These are phyloP conservation scores for Kluyveromyces starmeri DNA, from an alignment of 805 yeast genomes.

Conservation along the genomic window DNA sequence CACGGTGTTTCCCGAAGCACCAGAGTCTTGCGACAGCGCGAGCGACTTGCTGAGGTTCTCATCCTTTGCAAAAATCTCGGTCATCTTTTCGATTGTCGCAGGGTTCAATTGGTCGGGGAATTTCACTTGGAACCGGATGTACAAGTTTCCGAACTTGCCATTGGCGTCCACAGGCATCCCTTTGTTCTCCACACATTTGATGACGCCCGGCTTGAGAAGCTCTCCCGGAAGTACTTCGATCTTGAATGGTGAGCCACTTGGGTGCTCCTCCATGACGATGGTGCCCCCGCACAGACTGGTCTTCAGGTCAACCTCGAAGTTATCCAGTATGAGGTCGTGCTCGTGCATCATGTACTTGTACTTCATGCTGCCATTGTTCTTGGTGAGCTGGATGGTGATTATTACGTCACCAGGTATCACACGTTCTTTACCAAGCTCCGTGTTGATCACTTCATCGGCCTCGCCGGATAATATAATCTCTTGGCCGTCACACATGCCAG, in stretches of 20 bases:
- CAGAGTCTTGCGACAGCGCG: conserved; percentile 9
- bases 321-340: conserved; percentile 37
- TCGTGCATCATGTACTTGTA: conserved; percentile 28
- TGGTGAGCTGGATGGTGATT: conserved; percentile 33
- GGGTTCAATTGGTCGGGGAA: conserved; percentile 37
- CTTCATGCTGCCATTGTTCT: conserved; percentile 25
- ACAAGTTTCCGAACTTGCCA: conserved; percentile 36
- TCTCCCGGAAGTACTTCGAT: conserved; percentile 43
- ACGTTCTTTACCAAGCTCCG: conserved; percentile 14
- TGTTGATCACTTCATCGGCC: conserved; percentile 53
- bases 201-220: conserved; percentile 38
- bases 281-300: conserved; percentile 54
- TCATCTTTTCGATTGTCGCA: conserved; percentile 14
- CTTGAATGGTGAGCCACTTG: conserved; percentile 32
- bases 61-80: conserved; percentile 14
- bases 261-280: conserved; percentile 27
- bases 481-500: conserved; percentile 49
- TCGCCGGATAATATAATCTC: conserved; percentile 45
- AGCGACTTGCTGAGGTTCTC: conserved; percentile 12
- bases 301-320: conserved; percentile 37
- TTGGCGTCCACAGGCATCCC: conserved; percentile 51
- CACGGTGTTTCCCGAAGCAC: too few species aligned
- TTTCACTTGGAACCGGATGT: conserved; percentile 47
- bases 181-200: conserved; percentile 31
- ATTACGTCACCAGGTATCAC: conserved; percentile 61